Base-by-base conservation (phyloP, 139 green algal species). In the Micromonas commoda region DNA sequence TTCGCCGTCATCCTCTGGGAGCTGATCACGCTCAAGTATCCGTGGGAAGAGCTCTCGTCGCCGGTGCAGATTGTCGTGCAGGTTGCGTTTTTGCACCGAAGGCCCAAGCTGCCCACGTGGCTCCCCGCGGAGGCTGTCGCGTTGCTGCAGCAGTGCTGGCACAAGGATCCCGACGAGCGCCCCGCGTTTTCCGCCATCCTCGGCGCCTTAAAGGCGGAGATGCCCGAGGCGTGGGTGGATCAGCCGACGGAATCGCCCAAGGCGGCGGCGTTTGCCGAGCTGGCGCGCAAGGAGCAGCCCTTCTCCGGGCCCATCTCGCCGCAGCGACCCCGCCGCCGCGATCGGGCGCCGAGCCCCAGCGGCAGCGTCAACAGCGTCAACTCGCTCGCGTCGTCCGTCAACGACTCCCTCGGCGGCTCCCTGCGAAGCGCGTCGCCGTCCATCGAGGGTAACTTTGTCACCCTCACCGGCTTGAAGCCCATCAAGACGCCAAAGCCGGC, bases 1-100 rank as follows among this genome's bases (percentile, higher is more conserved):
- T 88, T 84, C 68, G 84, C 78, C 38, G 79, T 88, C 6, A 68
- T 88, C 51, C 78, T 88, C 35, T 83, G 86, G 82, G 84, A 88
- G 77, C 76, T 88, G 29, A 77, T 88, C 1, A 93, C 91, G 3
- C 32, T 75, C 19, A 33, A 61, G 2, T 75, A 37, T 64, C 68
- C 68, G 16, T 75, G 68, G 68, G 23, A 32, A 3, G 68, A 75
- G 37, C 38, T 75, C 37, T 63, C 37, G 5, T 60, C 37, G 2
- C 68, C 68, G 0, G 68, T 75, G 3, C 68, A 75, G 53, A 75
- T 75, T 1, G 68, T 75, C 68, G 68, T 26, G 3, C 37, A 75
- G 29, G 68, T 75, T 28, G 68, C 68, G 19, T 75, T 75, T 61
- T 75, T 75, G 37, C 68, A 75, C 53, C 68, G 38, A 35, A 38